Conservation (phyloP, 345 rosid genomes). For the Populus tremula region DNA sequence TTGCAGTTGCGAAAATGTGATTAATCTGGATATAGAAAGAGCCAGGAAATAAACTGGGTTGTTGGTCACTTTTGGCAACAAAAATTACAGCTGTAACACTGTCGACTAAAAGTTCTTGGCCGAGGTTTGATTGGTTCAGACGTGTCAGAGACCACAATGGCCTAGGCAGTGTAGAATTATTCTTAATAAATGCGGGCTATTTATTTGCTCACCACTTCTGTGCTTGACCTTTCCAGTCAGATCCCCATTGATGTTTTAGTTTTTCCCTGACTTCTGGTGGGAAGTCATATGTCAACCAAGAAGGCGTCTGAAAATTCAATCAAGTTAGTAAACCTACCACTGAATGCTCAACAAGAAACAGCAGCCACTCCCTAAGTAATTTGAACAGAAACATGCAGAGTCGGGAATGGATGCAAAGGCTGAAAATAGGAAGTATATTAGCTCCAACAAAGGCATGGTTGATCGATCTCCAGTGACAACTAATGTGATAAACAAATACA, state of each 20-base stretch:
- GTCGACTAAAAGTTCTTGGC: not conserved
- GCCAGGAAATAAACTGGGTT: not conserved
- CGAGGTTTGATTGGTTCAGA: not conserved
- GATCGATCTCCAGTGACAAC: not conserved
- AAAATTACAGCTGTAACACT: not conserved
- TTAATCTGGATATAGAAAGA: not conserved
- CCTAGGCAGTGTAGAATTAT: not conserved
- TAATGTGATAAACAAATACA: not conserved
- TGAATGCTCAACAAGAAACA: not conserved
- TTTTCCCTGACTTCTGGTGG: slow-evolving; percentile 87
- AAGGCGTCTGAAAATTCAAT: slow-evolving; percentile 49
- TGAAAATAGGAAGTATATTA: not conserved
- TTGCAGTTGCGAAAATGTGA: not conserved
- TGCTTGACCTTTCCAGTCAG: slow-evolving; percentile 97
- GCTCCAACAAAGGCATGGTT: not conserved
- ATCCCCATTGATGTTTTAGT: slow-evolving; percentile 74
- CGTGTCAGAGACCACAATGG: not conserved
- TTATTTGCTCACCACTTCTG: slow-evolving; percentile 74
- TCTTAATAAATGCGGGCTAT: not conserved
- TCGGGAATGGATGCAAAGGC: not conserved
- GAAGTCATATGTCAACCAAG: slow-evolving; percentile 89
- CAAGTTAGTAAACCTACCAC: not conserved
- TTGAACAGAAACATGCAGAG: not conserved
- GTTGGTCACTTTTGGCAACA: not conserved
- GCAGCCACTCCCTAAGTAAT: not conserved